Conservation (phyloP, 805 yeast genomes). For the Starmerella tilneyi region DNA sequence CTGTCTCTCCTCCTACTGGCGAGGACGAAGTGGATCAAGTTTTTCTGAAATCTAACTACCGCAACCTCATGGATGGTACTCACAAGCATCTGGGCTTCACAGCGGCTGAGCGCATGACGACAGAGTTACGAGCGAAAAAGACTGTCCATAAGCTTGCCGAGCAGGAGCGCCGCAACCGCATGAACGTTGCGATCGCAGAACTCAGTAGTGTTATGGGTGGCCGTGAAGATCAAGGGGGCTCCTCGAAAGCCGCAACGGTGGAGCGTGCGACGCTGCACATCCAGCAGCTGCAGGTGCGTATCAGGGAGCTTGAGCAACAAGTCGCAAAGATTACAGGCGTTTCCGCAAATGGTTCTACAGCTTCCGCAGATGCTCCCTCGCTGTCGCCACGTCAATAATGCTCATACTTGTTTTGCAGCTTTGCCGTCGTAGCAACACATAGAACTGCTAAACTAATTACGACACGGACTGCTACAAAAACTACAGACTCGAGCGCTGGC, state of each 20-base stretch:
- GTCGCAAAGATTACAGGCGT: neutral
- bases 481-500: no score
- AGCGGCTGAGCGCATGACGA: slow-evolving; percentile 35
- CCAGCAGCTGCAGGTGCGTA: slow-evolving; percentile 32
- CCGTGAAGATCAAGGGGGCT: slow-evolving; percentile 22
- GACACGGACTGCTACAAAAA: no score
- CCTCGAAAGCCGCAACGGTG: slow-evolving; percentile 85
- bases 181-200: slow-evolving; percentile 77
- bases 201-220: slow-evolving; percentile 60
- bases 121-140: slow-evolving; percentile 41
- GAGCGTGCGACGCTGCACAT: slow-evolving; percentile 77
- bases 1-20: no score
- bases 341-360: no score
- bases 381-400: no score
- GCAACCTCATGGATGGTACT: slow-evolving; percentile 36
- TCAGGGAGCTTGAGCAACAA: slow-evolving; percentile 29
- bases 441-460: no score
- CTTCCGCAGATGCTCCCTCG: no score
- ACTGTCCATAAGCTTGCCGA: slow-evolving; percentile 85
- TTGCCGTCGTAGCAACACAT: no score
- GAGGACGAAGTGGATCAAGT: slow-evolving; percentile 10
- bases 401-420: no score
- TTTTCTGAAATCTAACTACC: slow-evolving; percentile 37
- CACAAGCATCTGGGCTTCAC: slow-evolving; percentile 35
- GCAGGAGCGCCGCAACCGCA: slow-evolving; percentile 88